These are phyloP conservation scores for Fraxinus paxiana DNA, from an alignment of 305 asterid genomes.

Conservation along the genomic window DNA sequence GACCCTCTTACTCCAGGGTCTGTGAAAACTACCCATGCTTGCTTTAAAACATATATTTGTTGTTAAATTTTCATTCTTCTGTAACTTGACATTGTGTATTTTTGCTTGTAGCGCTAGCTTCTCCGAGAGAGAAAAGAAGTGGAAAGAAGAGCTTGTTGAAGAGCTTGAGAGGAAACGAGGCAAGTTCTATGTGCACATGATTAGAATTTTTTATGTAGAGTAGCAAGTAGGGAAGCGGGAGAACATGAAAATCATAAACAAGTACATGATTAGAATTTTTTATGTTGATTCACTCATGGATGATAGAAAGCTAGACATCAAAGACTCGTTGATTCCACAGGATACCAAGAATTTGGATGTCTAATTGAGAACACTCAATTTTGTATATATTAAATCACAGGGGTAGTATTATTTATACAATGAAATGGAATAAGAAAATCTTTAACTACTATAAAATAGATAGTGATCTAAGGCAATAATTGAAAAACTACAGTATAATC, in stretches of 20 bases:
- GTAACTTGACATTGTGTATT: background rate
- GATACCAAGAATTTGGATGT: background rate
- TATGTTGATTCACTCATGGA: background rate
- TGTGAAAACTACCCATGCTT: slow-evolving; percentile 16
- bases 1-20: slow-evolving; percentile 75
- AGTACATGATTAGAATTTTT: background rate
- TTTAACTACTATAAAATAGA: background rate
- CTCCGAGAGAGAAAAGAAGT: slow-evolving; percentile 68
- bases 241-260: background rate
- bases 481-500: background rate
- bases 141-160: slow-evolving; percentile 95
- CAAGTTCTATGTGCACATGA: slow-evolving; percentile 27
- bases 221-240: background rate
- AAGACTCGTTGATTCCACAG: background rate
- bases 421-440: background rate
- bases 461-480: background rate
- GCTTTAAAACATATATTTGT: slow-evolving; percentile 2
- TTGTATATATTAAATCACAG: background rate
- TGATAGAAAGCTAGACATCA: background rate
- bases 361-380: background rate
- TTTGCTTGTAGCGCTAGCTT: background rate
- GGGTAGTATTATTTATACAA: background rate
- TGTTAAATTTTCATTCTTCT: background rate
- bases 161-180: slow-evolving; percentile 90
- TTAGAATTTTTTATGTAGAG: background rate